Evolutionary conservation across 345 rosid species (phyloP).

Genomic region (Gossypium turneri): DNA sequence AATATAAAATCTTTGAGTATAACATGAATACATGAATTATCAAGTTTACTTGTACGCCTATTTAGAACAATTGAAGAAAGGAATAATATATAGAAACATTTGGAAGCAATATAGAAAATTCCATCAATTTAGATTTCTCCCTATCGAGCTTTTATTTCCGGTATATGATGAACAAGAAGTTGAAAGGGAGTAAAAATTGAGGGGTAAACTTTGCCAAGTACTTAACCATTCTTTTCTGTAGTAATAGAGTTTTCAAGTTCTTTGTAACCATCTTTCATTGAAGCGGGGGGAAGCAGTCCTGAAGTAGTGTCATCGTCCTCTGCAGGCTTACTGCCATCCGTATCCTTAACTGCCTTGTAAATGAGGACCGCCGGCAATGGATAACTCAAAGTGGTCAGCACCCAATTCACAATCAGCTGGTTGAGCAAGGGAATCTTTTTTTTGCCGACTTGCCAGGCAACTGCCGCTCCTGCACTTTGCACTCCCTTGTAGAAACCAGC

Average conservation of each 20-base stretch:
- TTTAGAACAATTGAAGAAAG: not conserved
- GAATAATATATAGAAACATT: not conserved
- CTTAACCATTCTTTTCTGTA: not conserved
- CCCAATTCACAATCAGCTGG: conserved; percentile 50
- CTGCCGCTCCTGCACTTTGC: conserved; percentile 66
- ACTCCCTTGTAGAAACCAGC: conserved; percentile 66
- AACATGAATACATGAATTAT: not conserved
- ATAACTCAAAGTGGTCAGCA: conserved; percentile 51
- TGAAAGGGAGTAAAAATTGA: not conserved
- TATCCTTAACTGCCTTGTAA: conserved; percentile 47
- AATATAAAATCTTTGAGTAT: not conserved
- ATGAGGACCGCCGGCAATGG: conserved; percentile 45
- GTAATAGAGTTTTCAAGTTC: conserved; percentile 8
- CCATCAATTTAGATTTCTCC: not conserved
- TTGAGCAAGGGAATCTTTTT: conserved; percentile 32
- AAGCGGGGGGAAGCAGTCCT: conserved; percentile 2
- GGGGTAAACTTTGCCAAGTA: conserved; percentile 1
- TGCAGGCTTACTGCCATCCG: conserved; percentile 27
- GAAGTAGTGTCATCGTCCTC: conserved; percentile 8
- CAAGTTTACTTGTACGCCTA: not conserved
- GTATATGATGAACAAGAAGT: not conserved
- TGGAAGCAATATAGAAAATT: not conserved
- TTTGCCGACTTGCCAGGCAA: conserved; percentile 66
- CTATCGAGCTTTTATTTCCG: not conserved
- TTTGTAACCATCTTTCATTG: not conserved